Evolutionary conservation across 202 grass and related monocot genomes (phyloP).

Genomic region (Carex arenaria): DNA sequence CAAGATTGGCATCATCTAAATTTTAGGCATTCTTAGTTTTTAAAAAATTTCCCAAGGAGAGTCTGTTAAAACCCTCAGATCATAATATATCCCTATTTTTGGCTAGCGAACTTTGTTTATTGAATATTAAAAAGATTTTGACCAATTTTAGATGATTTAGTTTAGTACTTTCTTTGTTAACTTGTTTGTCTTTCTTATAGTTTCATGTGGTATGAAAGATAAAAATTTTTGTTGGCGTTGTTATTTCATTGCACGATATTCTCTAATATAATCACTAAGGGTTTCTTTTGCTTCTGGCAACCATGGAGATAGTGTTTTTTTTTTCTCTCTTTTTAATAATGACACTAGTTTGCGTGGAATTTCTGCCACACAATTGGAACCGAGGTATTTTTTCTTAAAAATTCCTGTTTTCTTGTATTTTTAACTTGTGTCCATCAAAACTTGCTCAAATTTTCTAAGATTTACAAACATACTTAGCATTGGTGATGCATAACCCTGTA

Average conservation of each 20-base stretch:
- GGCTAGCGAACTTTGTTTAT: not conserved
- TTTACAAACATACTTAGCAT: no score
- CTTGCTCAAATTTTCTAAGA: no score
- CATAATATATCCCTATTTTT: slow-evolving; percentile 1
- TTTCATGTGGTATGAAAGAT: not conserved
- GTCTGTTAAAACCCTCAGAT: not conserved
- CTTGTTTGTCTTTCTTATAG: not conserved
- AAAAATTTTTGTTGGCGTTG: not conserved
- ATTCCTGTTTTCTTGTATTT: no score
- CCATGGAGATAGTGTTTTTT: no score
- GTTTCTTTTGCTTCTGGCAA: no score
- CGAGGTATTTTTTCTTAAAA: no score
- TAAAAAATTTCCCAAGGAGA: not conserved
- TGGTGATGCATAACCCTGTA: no score
- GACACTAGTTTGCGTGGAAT: no score
- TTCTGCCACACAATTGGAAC: no score
- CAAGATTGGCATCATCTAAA: slow-evolving; percentile 80
- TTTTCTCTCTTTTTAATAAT: no score
- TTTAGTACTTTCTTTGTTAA: not conserved
- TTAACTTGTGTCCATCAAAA: no score
- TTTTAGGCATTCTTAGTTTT: slow-evolving; percentile 14
- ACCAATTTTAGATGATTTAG: not conserved
- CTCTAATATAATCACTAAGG: no score
- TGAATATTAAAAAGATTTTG: not conserved
- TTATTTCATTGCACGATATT: not conserved